These are phyloP conservation scores for Curvularia spicifera DNA, from an alignment of 2,329 filamentous ascomycete species.

Conservation along the genomic window DNA sequence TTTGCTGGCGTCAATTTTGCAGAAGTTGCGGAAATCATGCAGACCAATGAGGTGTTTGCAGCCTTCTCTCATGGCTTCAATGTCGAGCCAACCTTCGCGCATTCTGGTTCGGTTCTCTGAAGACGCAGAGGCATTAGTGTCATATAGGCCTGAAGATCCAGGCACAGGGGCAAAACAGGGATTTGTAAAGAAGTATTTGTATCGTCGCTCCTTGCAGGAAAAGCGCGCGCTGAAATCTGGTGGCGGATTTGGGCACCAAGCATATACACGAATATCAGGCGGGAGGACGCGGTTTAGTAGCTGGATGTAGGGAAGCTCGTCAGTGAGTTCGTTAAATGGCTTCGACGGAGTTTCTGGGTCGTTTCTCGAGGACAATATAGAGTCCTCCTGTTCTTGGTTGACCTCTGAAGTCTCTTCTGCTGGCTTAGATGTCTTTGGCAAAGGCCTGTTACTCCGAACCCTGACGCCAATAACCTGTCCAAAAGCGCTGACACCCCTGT, in stretches of 20 bases:
- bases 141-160: conserved; percentile 57
- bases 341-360: conserved; percentile 33
- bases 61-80: conserved; percentile 82
- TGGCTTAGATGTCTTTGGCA: conserved; percentile 42
- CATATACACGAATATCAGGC: conserved; percentile 85
- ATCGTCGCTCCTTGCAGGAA: conserved; percentile 87
- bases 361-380: conserved; percentile 9
- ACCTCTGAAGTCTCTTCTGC: conserved; percentile 13
- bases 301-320: conserved; percentile 84
- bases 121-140: conserved; percentile 17
- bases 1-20: conserved; percentile 89
- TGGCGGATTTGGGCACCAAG: conserved; percentile 88
- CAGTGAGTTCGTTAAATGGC: conserved; percentile 69
- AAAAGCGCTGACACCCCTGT: conserved; percentile 93
- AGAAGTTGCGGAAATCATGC: conserved; percentile 97
- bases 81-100: conserved; percentile 76
- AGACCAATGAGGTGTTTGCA: conserved; percentile 80
- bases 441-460: conserved; percentile 78
- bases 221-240: conserved; percentile 87
- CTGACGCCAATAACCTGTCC: conserved; percentile 89
- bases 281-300: conserved; percentile 88
- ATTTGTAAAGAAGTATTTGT: conserved; percentile 98
- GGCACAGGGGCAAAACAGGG: conserved; percentile 79
- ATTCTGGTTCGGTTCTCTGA: conserved; percentile 16
- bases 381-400: conserved; percentile 2